phyloP scores from a whole-genome alignment of 208 protist genomes.

The Crithidia sp. region DNA sequence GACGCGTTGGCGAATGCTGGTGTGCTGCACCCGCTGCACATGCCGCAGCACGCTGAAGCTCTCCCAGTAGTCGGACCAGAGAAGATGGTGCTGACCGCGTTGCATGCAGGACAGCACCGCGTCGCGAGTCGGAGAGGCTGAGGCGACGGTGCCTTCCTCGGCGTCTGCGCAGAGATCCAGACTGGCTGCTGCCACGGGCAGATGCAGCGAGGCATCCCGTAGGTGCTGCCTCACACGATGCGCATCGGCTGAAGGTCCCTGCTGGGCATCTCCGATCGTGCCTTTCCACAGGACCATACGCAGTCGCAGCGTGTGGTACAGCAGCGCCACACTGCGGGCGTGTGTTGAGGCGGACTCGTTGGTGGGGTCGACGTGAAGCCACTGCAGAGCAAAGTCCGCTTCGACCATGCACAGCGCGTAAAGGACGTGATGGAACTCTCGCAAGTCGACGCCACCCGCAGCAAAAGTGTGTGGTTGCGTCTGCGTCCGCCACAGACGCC shows the following conservation, averaged over 20 bases:
- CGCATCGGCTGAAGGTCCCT: neutral
- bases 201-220: conserved; percentile 12
- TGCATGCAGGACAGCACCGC: neutral
- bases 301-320: conserved; percentile 51
- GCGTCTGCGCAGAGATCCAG: conserved; percentile 11
- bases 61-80: conserved; percentile 43
- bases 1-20: conserved; percentile 21
- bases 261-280: neutral
- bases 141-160: conserved; percentile 15
- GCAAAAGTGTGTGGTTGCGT: neutral
- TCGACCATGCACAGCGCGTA: conserved; percentile 53
- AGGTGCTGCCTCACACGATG: conserved; percentile 16
- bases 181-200: conserved; percentile 15
- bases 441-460: neutral
- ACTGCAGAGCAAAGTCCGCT: conserved; percentile 66
- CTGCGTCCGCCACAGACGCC: conserved; percentile 28
- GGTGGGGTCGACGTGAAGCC: conserved; percentile 59
- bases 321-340: conserved; percentile 45
- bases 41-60: conserved; percentile 50
- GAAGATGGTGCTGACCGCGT: conserved; percentile 9
- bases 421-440: conserved; percentile 9
- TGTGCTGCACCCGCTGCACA: conserved; percentile 34
- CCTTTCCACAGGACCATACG: conserved; percentile 16
- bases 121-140: conserved; percentile 4
- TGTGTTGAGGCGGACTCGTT: conserved; percentile 81